Percentiles rank a stretch among this genome's conserved stretches.
These are phyloP conservation scores for Saksenaea vasiformis DNA, from an alignment of 371 early-diverging fungal species.

Conservation along the genomic window DNA sequence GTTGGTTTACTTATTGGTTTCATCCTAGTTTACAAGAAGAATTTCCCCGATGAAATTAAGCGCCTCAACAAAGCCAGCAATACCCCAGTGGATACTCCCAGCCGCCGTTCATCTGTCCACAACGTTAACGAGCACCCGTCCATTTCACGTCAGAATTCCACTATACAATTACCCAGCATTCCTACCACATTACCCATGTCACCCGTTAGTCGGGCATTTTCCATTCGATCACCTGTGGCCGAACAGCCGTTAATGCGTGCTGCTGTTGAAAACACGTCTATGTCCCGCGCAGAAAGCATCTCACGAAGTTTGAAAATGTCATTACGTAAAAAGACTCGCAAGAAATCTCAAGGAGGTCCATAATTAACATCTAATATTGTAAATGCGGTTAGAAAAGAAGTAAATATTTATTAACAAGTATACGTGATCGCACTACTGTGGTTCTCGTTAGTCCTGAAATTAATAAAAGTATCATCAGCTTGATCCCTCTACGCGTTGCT, in stretches of 20 bases:
- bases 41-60: slow-evolving; percentile 68
- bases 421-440: background rate
- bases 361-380: background rate
- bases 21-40: slow-evolving; percentile 63
- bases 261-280: slow-evolving; percentile 26
- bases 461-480: too few relatives aligned
- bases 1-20: background rate
- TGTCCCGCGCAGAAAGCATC: slow-evolving; percentile 46
- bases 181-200: slow-evolving; percentile 17
- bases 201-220: slow-evolving; percentile 36
- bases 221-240: slow-evolving; percentile 24
- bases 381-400: background rate
- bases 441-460: too few relatives aligned
- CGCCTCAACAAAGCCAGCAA: slow-evolving; percentile 31
- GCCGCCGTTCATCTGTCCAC: slow-evolving; percentile 1
- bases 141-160: slow-evolving; percentile 25
- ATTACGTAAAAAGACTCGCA: slow-evolving; percentile 44
- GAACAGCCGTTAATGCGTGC: slow-evolving; percentile 14
- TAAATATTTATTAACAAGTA: background rate
- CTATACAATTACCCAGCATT: slow-evolving; percentile 6
- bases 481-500: too few relatives aligned
- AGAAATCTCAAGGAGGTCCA: slow-evolving; percentile 18
- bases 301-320: slow-evolving; percentile 51
- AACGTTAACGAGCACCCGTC: slow-evolving; percentile 14
- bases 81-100: slow-evolving; percentile 7